A percentile compares a stretch with the other conserved stretches of the same genome.
phyloP scores from a whole-genome alignment of 2,329 filamentous ascomycete genomes.

The Paecilomyces niveus region DNA sequence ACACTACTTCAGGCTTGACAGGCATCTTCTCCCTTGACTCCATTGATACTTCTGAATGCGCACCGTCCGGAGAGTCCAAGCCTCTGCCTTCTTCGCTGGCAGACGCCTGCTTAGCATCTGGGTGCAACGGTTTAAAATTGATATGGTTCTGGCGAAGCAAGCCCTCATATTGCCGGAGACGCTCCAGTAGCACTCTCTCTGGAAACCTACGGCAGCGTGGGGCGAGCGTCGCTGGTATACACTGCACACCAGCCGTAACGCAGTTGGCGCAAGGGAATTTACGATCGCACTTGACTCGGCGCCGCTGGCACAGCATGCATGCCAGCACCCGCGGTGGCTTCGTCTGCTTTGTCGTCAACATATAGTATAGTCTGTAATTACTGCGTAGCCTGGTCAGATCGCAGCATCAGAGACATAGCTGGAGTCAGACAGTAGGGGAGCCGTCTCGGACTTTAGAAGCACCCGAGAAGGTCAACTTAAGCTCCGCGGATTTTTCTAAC shows the following conservation, averaged over 20 bases:
- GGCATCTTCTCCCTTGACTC: neutral
- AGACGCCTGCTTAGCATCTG: slow-evolving; percentile 10
- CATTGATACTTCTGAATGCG: slow-evolving; percentile 10
- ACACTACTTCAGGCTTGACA: neutral
- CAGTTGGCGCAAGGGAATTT: slow-evolving; percentile 66
- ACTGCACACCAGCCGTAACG: slow-evolving; percentile 55
- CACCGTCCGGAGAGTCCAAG: slow-evolving; percentile 17
- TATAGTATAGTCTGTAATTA: no score
- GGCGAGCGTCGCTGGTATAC: slow-evolving; percentile 40
- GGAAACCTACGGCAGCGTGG: slow-evolving; percentile 57
- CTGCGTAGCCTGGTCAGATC: no score
- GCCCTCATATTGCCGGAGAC: slow-evolving; percentile 61
- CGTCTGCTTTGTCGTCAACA: neutral
- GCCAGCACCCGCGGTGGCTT: slow-evolving; percentile 20
- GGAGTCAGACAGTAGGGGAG: no score
- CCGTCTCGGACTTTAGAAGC: no score
- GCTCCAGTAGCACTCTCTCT: slow-evolving; percentile 63
- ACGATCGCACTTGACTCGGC: slow-evolving; percentile 69
- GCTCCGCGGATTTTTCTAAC: no score
- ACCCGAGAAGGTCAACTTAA: no score
- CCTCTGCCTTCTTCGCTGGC: slow-evolving; percentile 5
- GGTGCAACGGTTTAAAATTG: slow-evolving; percentile 59
- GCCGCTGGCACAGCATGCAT: slow-evolving; percentile 68
- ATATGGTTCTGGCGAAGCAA: slow-evolving; percentile 61
- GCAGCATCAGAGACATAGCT: no score